Conservation (phyloP, 306 rosid species). For the Rosa lucieae region DNA sequence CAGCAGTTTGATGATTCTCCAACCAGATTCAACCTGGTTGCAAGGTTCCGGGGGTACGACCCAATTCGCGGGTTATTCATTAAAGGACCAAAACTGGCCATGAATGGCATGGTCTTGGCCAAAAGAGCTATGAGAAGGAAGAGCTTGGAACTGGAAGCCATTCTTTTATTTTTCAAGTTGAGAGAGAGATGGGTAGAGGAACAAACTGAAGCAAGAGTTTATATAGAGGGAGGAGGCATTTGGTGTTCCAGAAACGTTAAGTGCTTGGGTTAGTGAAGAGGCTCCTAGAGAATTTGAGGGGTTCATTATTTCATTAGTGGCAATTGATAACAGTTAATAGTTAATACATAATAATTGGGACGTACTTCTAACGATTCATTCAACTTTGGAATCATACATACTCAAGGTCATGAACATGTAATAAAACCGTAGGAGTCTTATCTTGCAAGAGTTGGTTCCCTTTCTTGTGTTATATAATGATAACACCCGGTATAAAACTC, state of each 20-base stretch:
- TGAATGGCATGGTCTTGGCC: background rate
- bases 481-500: too few relatives aligned
- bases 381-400: background rate
- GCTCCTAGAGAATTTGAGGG: background rate
- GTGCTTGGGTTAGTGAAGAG: background rate
- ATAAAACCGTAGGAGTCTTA: background rate
- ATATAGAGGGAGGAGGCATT: background rate
- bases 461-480: too few relatives aligned
- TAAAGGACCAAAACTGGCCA: conserved; percentile 12
- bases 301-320: background rate
- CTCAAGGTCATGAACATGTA: background rate
- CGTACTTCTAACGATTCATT: background rate
- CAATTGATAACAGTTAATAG: background rate
- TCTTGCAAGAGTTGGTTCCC: background rate
- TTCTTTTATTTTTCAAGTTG: background rate
- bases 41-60: conserved; percentile 10
- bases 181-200: background rate
- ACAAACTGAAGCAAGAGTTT: background rate
- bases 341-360: background rate
- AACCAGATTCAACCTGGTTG: conserved; percentile 42
- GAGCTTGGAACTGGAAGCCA: conserved; percentile 25
- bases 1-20: conserved; percentile 19
- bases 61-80: background rate
- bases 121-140: conserved; percentile 12
- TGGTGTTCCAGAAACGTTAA: background rate